Evolutionary conservation across 2,329 filamentous ascomycete genomes (phyloP).

Genomic region (Exophiala sp.): DNA sequence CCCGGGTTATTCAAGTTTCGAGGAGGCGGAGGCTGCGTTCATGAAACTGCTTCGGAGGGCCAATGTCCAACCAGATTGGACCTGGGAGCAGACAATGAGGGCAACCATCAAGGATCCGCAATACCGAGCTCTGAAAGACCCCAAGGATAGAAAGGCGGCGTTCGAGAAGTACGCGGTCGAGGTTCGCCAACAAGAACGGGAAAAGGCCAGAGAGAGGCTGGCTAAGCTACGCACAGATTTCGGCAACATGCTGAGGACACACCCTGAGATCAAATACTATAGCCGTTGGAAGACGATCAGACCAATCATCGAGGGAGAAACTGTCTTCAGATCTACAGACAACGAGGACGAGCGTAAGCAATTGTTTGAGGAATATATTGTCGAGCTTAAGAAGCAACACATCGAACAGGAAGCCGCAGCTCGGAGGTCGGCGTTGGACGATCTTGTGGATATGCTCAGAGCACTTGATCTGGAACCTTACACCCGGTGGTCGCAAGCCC

Average conservation of each 20-base stretch:
- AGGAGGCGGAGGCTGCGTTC: conserved; percentile 91
- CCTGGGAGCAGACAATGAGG: conserved; percentile 84
- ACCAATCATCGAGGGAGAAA: conserved; percentile 90
- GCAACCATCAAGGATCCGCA: conserved; percentile 83
- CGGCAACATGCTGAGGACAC: conserved; percentile 88
- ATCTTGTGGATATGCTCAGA: conserved; percentile 70
- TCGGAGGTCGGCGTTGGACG: conserved; percentile 76
- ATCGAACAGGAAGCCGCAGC: conserved; percentile 65
- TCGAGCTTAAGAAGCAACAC: conserved; percentile 74
- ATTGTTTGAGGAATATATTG: conserved; percentile 88
- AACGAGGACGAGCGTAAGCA: conserved; percentile 81
- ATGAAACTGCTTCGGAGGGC: conserved; percentile 79
- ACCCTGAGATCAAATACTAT: conserved; percentile 95
- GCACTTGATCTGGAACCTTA: conserved; percentile 83
- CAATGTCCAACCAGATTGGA: conserved; percentile 84
- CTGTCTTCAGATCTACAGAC: conserved; percentile 85
- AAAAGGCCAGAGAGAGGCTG: conserved; percentile 86
- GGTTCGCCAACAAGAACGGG: conserved; percentile 84
- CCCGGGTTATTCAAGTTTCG: conserved; percentile 69
- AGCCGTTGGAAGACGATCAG: conserved; percentile 95
- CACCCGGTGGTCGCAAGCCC: conserved; percentile 88
- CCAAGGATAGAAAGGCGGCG: conserved; percentile 78
- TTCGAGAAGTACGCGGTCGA: conserved; percentile 95
- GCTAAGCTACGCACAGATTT: conserved; percentile 91
- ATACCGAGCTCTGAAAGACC: conserved; percentile 87